Base-by-base conservation (phyloP, 2,329 filamentous ascomycete species). In the Purpureocillium takamizusanense region DNA sequence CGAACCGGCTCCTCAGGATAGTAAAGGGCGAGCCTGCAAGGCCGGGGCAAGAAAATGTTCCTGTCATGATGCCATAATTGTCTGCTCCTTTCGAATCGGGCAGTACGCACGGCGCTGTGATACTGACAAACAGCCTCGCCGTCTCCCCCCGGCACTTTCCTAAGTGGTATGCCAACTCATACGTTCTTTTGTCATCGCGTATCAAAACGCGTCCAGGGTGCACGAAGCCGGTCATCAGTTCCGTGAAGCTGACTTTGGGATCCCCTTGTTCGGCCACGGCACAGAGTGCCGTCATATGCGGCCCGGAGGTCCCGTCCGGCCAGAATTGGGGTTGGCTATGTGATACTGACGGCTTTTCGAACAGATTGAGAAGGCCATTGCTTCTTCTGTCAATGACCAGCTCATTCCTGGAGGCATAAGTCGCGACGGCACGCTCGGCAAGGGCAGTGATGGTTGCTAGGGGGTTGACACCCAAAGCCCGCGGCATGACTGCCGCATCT, bases 361-460 rank as follows among this genome's bases (percentile, higher is more conserved):
- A 76, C 15, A 80, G 60, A 51, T 80, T 63, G 2, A 81, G 60
- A 15, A 66, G 51, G 1, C 59, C 65, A 41, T 73, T 74, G 17
- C 59, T 59, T 16, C 65, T 57, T 3, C 58, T 54, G 41, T 69
- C 64, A 37, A 80, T 69, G 6, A 40, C 43, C 10, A 78, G 60
- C 0, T 50, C 48, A 7, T 62, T 50, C 8, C 59, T 57, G 37
- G 57, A 45, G 2, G 69, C 64, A 36, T 72, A 71, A 6, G 65
- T 52, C 37, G 75, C 70, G 7, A 83, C 68, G 0, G 74, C 73
- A 9, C 81, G 65, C 56, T 84, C 81, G 0, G 81, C 78, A 15
- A 86, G 66, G 3, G 81, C 80, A 1, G 78, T 72, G 45, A 84
- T 84, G 1, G 80, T 85, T 2, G 80, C 81, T 37, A 82, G 70